Conservation (phyloP, 208 protist species). For the Leishmania braziliensis region DNA sequence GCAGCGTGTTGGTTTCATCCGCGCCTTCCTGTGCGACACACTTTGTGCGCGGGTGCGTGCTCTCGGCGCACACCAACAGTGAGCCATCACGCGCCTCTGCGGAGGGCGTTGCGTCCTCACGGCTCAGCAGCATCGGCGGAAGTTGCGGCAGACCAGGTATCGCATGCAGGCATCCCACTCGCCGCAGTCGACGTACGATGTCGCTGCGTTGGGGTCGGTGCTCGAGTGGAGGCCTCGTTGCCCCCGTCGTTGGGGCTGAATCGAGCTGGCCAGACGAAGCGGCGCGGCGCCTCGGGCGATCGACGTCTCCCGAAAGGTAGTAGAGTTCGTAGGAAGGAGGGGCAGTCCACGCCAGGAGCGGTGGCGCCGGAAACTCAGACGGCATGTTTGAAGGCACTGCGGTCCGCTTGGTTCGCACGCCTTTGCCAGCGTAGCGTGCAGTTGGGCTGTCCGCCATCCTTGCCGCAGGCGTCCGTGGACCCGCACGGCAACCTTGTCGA, state of each 20-base stretch:
- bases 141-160: constrained; percentile 41
- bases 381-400: neutral
- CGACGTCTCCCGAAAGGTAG: neutral
- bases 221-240: neutral
- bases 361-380: neutral
- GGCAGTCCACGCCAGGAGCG: constrained; percentile 17
- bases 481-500: neutral
- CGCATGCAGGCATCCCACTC: constrained; percentile 25
- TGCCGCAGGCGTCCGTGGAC: neutral
- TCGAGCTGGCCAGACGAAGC: neutral
- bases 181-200: neutral
- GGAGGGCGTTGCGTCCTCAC: neutral
- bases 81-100: neutral
- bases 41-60: neutral
- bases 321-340: constrained; percentile 26
- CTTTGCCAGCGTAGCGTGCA: neutral
- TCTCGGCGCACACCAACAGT: neutral
- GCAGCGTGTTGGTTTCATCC: neutral
- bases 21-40: neutral
- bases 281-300: neutral
- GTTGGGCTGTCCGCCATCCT: neutral
- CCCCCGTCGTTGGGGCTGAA: neutral
- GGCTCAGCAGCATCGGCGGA: constrained; percentile 7
- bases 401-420: neutral
- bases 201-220: neutral